phyloP scores from a whole-genome alignment of 2,329 filamentous ascomycete species.

The Alternaria solani region DNA sequence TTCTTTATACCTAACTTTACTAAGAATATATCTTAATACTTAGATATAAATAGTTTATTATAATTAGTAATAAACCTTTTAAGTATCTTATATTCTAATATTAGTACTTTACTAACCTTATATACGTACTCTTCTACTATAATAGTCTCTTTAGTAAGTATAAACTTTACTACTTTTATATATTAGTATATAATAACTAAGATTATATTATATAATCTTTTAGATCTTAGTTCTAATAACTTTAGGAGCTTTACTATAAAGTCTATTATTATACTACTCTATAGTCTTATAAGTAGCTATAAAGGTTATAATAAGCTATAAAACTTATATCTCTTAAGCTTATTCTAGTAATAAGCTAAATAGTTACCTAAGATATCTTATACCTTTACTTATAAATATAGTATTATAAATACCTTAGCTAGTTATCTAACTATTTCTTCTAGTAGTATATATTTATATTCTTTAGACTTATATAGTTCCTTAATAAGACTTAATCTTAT shows the following conservation, averaged over 20 bases:
- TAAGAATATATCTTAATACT: too few species aligned
- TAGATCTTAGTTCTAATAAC: too few species aligned
- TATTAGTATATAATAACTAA: too few species aligned
- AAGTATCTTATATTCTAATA: background rate
- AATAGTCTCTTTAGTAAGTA: too few species aligned
- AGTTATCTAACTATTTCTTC: background rate
- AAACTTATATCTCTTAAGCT: background rate
- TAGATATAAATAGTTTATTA: background rate
- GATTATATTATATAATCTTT: too few species aligned
- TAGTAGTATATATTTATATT: background rate
- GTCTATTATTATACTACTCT: too few species aligned
- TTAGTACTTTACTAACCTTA: background rate
- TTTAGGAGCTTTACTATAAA: too few species aligned
- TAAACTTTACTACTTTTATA: too few species aligned
- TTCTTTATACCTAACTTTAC: too few species aligned
- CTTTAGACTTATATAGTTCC: background rate
- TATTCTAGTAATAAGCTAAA: background rate
- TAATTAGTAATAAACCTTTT: background rate
- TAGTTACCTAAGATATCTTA: background rate
- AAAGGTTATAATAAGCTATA: too few species aligned
- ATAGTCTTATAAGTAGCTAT: too few species aligned
- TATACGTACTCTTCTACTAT: too few species aligned
- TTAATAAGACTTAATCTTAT: background rate
- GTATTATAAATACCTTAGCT: background rate
- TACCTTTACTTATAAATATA: background rate